Base-by-base conservation (phyloP, 495 filamentous ascomycete genomes). In the Penicillium silybi region DNA sequence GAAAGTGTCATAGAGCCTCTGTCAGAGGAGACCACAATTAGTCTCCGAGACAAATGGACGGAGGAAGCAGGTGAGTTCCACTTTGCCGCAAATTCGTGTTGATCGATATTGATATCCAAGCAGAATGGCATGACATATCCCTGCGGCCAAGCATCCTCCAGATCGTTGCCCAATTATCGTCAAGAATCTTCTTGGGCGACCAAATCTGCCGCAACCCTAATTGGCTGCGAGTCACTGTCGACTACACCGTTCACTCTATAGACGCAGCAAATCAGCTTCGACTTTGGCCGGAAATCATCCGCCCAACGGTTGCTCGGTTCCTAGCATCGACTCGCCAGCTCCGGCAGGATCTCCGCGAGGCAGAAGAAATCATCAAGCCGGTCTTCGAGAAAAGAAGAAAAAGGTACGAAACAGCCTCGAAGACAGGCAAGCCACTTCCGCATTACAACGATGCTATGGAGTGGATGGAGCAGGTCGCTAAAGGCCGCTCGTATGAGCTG, bases 101-200 rank as follows among this genome's bases (percentile, higher is more conserved):
- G 13, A 41, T 29, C 13, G 11, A 5, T 13, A 10, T 10, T 32
- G 4, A 32, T 32, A 13, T 32, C 1, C 11, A 32, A 1, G 9
- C 3, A 67, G 32, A 65, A 69, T 52, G 53, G 74, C 41, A 76
- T 62, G 7, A 67, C 59, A 19, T 69, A 54, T 2, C 60, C 67
- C 18, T 51, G 7, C 44, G 50, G 26, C 16, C 25, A 13, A 51
- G 10, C 32, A 39, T 58, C 41, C 42, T 44, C 0, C 47, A 46
- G 23, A 72, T 81, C 5, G 72, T 84, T 2, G 77, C 77, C 27
- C 71, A 69, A 15, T 57, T 79, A 10, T 79, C 80, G 0, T 76
- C 76, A 19, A 65, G 72, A n/a, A 61, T 80, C 10, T 84, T 83
- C 46, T 68, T 80, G 27, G 81, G 80, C 17, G 52, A 62, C 0